Conservation (phyloP, 1,284 basidiomycete genomes). For the Pseudozyma flocculosa region DNA sequence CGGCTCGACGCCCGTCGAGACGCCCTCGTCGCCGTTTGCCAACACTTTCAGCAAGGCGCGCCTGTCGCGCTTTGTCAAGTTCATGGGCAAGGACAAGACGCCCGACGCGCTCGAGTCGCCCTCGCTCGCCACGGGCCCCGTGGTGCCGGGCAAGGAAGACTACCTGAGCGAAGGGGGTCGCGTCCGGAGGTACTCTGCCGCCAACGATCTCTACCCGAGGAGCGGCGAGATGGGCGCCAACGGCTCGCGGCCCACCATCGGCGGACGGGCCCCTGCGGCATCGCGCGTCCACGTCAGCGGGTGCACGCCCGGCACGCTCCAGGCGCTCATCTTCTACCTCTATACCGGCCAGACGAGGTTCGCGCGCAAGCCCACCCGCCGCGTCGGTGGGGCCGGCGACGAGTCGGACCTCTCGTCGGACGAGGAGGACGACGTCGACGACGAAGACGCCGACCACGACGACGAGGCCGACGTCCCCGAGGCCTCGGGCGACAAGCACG, state of each 20-base stretch:
- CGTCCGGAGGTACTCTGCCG: constrained; percentile 20
- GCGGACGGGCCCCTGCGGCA: constrained; percentile 4
- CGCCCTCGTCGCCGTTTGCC: too few relatives aligned
- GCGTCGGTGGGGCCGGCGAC: constrained; percentile 12
- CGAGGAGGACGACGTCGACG: constrained; percentile 6
- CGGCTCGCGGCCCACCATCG: not conserved
- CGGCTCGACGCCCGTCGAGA: too few relatives aligned
- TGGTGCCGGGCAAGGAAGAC: constrained; percentile 7
- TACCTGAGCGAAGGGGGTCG: constrained; percentile 9
- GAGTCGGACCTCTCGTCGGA: not conserved
- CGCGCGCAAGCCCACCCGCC: constrained; percentile 6
- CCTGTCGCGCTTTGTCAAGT: constrained; percentile 27
- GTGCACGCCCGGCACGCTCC: constrained; percentile 36
- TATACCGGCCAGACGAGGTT: constrained; percentile 46
- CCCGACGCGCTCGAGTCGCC: constrained; percentile 6
- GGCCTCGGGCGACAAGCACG: constrained; percentile 9
- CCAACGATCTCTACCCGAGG: constrained; percentile 8
- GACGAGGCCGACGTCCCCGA: constrained; percentile 16
- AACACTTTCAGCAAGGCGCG: constrained; percentile 4
- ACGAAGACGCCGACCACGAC: constrained; percentile 2
- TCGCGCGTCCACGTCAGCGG: constrained; percentile 25
- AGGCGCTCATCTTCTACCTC: constrained; percentile 42
- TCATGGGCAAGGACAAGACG: constrained; percentile 26
- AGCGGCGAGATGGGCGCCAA: not conserved
- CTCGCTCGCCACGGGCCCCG: constrained; percentile 4